Conservation (phyloP, 2,329 filamentous ascomycete genomes). For the Verticillium nubilum region DNA sequence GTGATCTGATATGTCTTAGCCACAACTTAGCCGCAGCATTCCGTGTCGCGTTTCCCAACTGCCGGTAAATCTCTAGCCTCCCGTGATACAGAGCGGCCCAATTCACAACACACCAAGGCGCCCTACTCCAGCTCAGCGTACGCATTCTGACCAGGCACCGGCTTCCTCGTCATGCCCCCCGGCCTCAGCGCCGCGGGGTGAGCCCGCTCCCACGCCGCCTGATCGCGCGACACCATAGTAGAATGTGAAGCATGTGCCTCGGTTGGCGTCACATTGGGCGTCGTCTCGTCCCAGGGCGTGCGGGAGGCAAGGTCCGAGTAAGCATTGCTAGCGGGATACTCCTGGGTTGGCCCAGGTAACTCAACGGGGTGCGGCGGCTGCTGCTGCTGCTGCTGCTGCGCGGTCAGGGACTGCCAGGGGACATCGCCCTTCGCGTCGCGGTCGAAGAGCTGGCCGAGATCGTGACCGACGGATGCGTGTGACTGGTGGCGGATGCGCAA, state of each 20-base stretch:
- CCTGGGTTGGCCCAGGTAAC: background rate
- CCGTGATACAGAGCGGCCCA: no score
- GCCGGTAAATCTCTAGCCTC: background rate
- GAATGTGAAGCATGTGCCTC: background rate
- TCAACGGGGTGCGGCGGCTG: background rate
- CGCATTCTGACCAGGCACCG: background rate
- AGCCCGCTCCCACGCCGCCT: background rate
- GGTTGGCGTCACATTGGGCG: background rate
- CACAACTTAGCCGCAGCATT: background rate
- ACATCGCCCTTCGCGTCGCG: background rate
- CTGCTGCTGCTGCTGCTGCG: constrained; percentile 1
- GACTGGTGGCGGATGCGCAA: constrained; percentile 5
- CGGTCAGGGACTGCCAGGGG: constrained; percentile 2
- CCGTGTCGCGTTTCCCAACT: background rate
- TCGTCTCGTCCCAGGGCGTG: constrained; percentile 1
- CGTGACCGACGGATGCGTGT: background rate
- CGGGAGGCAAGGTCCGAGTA: background rate
- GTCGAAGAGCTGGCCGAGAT: background rate
- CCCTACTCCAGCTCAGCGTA: background rate
- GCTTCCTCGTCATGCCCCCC: background rate
- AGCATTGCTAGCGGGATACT: background rate
- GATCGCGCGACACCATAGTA: background rate
- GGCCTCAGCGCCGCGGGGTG: background rate
- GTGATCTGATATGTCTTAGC: background rate
- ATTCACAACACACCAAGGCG: no score